These are phyloP conservation scores for Trichoderma asperellum DNA, from an alignment of 2,329 filamentous ascomycete species.

Conservation along the genomic window DNA sequence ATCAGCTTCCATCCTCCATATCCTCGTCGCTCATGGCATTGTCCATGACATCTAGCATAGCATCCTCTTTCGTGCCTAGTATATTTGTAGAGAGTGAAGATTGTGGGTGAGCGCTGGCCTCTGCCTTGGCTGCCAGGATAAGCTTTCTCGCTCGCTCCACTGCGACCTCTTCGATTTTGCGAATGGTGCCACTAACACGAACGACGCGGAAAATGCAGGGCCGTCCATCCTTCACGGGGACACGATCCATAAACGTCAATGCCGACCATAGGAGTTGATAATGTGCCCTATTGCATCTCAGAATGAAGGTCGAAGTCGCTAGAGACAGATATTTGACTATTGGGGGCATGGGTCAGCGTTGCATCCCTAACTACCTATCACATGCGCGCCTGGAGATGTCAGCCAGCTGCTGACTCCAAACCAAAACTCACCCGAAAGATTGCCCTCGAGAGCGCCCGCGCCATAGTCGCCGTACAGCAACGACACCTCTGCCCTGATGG, in stretches of 20 bases:
- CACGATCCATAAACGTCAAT: conserved; percentile 74
- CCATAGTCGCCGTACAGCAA: conserved; percentile 89
- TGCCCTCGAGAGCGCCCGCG: conserved; percentile 70
- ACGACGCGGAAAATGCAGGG: conserved; percentile 83
- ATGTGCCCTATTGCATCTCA: conserved; percentile 79
- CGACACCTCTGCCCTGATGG: conserved; percentile 71
- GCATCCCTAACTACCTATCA: not conserved
- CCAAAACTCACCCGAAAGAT: conserved; percentile 62
- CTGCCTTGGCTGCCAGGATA: conserved; percentile 67
- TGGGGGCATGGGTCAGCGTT: not conserved
- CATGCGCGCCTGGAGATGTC: not conserved
- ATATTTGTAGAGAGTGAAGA: conserved; percentile 32
- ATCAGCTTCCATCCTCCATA: conserved; percentile 50
- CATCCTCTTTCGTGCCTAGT: conserved; percentile 40
- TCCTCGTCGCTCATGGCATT: conserved; percentile 50
- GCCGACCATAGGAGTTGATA: conserved; percentile 91
- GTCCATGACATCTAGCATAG: conserved; percentile 49
- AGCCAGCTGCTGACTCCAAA: not conserved
- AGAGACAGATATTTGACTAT: conserved; percentile 89
- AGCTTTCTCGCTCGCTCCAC: conserved; percentile 75
- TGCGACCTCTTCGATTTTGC: conserved; percentile 87
- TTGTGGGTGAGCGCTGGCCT: conserved; percentile 32
- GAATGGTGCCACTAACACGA: conserved; percentile 88
- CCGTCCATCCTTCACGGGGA: conserved; percentile 64
- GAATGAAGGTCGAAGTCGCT: conserved; percentile 92